These are phyloP conservation scores for Ophiostoma quercus DNA, from an alignment of 2,329 filamentous ascomycete genomes.

Conservation along the genomic window DNA sequence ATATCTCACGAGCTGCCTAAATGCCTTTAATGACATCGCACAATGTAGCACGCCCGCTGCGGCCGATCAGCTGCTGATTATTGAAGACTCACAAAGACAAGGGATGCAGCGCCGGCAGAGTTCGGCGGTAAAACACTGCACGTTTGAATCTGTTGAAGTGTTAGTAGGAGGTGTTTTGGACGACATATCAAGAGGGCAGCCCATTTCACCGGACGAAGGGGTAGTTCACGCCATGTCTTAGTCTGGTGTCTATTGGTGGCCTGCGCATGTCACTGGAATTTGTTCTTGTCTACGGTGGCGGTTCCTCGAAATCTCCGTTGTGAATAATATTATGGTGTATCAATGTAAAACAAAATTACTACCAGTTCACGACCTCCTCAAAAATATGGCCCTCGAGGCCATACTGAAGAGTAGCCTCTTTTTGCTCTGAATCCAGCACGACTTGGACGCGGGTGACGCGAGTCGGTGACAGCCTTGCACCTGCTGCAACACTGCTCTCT, in stretches of 20 bases:
- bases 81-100: too few species aligned
- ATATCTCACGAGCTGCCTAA: neutral
- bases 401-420: neutral
- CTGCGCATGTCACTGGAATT: neutral
- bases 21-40: neutral
- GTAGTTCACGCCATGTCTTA: neutral
- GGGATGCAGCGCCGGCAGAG: neutral
- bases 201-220: too few species aligned
- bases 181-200: neutral
- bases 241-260: neutral
- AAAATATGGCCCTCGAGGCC: neutral
- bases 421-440: neutral
- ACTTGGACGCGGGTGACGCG: neutral
- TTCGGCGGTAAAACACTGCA: neutral
- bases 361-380: conserved; percentile 6
- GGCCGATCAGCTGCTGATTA: neutral
- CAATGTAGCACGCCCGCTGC: neutral
- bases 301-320: neutral
- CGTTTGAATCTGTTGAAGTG: neutral
- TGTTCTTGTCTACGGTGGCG: neutral
- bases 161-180: neutral
- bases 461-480: neutral
- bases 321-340: neutral
- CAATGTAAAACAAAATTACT: neutral
- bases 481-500: neutral